These are phyloP conservation scores for Bruguiera sexangula DNA, from an alignment of 345 rosid genomes.

Conservation along the genomic window DNA sequence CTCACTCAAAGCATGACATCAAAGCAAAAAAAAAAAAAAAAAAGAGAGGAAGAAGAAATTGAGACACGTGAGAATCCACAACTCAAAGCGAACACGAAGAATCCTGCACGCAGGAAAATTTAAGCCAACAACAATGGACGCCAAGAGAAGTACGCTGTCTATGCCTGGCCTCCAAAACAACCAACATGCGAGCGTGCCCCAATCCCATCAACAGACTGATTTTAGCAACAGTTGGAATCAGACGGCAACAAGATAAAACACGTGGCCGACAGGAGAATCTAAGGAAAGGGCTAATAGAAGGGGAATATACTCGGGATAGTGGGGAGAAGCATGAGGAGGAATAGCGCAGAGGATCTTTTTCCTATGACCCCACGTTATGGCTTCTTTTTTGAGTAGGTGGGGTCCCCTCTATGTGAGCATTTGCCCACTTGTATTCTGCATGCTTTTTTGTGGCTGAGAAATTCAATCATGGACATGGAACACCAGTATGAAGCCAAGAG, in stretches of 20 bases:
- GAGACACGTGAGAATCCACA: neutral
- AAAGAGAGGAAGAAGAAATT: neutral
- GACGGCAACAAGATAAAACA: conserved; percentile 40
- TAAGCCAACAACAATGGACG: neutral
- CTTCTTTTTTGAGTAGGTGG: neutral
- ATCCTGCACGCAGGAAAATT: conserved; percentile 14
- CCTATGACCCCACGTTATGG: conserved; percentile 20
- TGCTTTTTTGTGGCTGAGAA: conserved; percentile 16
- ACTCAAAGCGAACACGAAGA: neutral
- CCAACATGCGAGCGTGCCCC: conserved; percentile 31
- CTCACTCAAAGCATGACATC: neutral
- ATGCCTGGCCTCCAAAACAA: conserved; percentile 41
- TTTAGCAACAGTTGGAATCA: neutral
- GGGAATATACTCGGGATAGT: conserved; percentile 38
- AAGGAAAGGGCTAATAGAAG: conserved; percentile 10
- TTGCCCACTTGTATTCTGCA: conserved; percentile 28
- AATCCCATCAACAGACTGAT: conserved; percentile 29
- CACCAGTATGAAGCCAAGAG: neutral
- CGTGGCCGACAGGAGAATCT: conserved; percentile 61
- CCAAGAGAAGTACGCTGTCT: conserved; percentile 20
- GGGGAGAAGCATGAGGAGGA: conserved; percentile 47
- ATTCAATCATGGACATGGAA: conserved; percentile 27
- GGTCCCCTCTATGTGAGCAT: neutral
- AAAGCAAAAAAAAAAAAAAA: neutral
- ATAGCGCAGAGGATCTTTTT: conserved; percentile 29